Base-by-base conservation (phyloP, 306 rosid genomes). In the Casuarina glauca region DNA sequence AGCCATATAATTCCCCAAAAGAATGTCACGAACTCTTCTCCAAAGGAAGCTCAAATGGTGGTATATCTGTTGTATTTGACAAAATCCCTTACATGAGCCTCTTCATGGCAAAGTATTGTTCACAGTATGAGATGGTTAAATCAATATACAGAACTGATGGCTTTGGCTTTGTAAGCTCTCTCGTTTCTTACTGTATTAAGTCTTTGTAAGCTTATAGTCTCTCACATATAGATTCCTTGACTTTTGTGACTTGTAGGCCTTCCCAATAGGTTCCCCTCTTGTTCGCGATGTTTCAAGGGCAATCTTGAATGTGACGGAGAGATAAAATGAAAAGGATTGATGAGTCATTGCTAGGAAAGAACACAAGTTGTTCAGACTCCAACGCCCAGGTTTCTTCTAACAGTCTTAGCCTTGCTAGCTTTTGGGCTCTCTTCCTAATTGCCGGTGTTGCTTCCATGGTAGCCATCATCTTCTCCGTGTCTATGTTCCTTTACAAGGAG, bases 361-460 rank as follows among this genome's bases (percentile, higher is more conserved):
- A 51, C 32, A 48, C 15, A 11, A 60, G 0, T 50, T 88, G 88
- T 20, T 35, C 45, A 63, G 73, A 82, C 32, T 53, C 91, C 20
- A 72, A 44, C 62, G 2, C 71, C 15, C 46, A 61, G 26, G 41
- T 84, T 19, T 80, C 89, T 60, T 82, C 90, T 1, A 38, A 71
- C 1, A 26, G 32, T 26, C 32, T 26, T 26, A 26, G 32, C 32
- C 32, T 26, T 26, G 32, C 32, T 26, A 89, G 87, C 81, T 91
- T 91, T 17, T 71, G 90, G 86, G 93, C 90, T 4, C 82, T 90
- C 5, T 90, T 89, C 75, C 82, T 89, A 17, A 63, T 88, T n/a
- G 87, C 81, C 3, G 83, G 87, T 19, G 48, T 41, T 43, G 75
- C 86, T 73, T 86, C 86, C 0, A 0, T 83, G 4, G 16, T 53